These are phyloP conservation scores for Ceratorhiza oryzae-sativae DNA, from an alignment of 1,284 basidiomycete species.

Conservation along the genomic window DNA sequence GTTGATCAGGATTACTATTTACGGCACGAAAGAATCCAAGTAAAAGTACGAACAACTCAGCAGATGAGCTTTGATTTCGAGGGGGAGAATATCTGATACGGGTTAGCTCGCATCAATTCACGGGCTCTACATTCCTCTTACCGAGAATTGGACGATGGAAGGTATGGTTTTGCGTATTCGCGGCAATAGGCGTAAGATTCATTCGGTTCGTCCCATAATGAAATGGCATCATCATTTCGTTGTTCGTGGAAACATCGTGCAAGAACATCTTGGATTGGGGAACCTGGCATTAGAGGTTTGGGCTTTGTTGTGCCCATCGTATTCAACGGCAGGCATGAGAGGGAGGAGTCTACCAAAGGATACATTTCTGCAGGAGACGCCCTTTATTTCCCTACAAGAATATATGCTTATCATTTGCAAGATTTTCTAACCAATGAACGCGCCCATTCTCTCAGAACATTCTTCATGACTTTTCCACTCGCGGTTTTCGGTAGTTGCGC, in stretches of 20 bases:
- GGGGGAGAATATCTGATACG: constrained; percentile 4
- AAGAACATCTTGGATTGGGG: not conserved
- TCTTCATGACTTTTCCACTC: constrained; percentile 88
- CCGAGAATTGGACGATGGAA: constrained; percentile 7
- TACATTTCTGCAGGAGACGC: too few species aligned
- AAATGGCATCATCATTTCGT: too few species aligned
- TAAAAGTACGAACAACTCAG: not conserved
- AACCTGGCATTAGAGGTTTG: not conserved
- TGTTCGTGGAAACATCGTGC: not conserved
- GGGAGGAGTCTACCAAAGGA: too few species aligned
- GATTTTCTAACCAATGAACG: too few species aligned
- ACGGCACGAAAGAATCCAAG: not conserved
- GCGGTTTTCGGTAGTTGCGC: constrained; percentile 81
- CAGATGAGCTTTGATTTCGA: not conserved
- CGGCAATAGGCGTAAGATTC: not conserved
- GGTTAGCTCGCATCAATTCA: not conserved
- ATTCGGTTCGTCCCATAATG: not conserved
- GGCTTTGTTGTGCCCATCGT: constrained; percentile 17
- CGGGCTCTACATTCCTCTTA: not conserved
- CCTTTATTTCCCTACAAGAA: too few species aligned
- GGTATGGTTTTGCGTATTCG: constrained; percentile 5
- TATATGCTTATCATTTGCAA: too few species aligned
- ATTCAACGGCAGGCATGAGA: not conserved
- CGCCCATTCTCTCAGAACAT: constrained; percentile 60
- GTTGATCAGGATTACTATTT: too few species aligned